Evolutionary conservation across 768 basidiomycete species (phyloP).

Genomic region (Boletus edulis): DNA sequence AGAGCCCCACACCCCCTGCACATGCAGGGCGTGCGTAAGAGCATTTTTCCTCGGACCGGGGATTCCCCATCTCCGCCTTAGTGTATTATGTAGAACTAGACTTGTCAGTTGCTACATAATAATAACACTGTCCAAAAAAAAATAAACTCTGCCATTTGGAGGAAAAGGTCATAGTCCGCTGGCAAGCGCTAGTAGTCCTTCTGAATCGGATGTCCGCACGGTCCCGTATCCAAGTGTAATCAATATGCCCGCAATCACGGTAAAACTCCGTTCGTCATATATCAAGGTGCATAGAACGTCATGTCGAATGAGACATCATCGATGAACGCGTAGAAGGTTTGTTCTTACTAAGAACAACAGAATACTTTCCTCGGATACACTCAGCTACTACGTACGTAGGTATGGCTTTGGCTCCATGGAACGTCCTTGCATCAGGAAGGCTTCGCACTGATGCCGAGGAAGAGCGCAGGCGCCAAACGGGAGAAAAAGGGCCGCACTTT

Average conservation of each 20-base stretch:
- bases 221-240: slow-evolving; percentile 42
- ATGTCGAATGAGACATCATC: slow-evolving; percentile 53
- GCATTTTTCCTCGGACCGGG: too few relatives aligned
- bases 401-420: slow-evolving; percentile 35
- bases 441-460: slow-evolving; percentile 30
- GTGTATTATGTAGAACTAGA: too few relatives aligned
- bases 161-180: not conserved
- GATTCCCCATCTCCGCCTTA: too few relatives aligned
- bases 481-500: slow-evolving; percentile 39
- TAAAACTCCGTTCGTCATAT: slow-evolving; percentile 49
- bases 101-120: too few relatives aligned
- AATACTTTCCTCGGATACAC: not conserved
- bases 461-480: slow-evolving; percentile 21
- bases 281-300: slow-evolving; percentile 47
- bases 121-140: too few relatives aligned
- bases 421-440: slow-evolving; percentile 27
- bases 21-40: too few relatives aligned
- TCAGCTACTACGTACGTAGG: not conserved
- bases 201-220: too few relatives aligned
- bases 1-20: too few relatives aligned
- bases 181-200: too few relatives aligned
- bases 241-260: slow-evolving; percentile 49
- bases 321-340: slow-evolving; percentile 32
- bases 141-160: too few relatives aligned
- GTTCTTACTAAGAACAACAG: not conserved